Evolutionary conservation across 768 basidiomycete genomes (phyloP).

Genomic region (Amanita fuliginea): DNA sequence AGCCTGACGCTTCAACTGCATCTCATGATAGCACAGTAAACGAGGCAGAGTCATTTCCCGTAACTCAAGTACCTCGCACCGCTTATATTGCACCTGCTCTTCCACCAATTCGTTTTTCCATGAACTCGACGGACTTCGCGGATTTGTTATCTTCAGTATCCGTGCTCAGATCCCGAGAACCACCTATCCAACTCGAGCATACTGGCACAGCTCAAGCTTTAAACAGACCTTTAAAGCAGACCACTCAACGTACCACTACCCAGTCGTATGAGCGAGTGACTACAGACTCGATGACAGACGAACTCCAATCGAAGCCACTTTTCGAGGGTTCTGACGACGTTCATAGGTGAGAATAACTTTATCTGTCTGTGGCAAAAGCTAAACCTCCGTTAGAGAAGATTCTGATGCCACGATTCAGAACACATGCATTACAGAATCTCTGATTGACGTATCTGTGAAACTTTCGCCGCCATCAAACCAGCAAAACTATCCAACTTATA

Average conservation of each 20-base stretch:
- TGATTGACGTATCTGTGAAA: not conserved
- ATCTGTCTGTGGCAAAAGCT: not conserved
- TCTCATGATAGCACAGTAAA: conserved; percentile 32
- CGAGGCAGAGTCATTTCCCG: conserved; percentile 46
- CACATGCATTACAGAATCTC: not conserved
- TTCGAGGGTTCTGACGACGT: not conserved
- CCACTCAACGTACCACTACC: not conserved
- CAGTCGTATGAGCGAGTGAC: not conserved
- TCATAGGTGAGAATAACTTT: not conserved
- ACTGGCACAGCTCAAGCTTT: not conserved
- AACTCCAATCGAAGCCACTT: too few relatives aligned
- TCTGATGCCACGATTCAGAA: not conserved
- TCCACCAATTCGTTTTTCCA: conserved; percentile 86
- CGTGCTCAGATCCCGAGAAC: conserved; percentile 34
- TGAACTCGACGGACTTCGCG: conserved; percentile 74
- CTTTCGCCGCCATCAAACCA: not conserved
- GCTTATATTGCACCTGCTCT: conserved; percentile 83
- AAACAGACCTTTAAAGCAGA: not conserved
- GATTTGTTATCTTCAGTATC: conserved; percentile 55
- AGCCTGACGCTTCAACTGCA: conserved; percentile 16
- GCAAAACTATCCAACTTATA: not conserved
- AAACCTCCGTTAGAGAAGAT: not conserved
- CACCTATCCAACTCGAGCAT: not conserved
- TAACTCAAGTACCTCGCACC: conserved; percentile 55
- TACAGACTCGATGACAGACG: not conserved